phyloP scores from a whole-genome alignment of 768 basidiomycete species.

The Tricholoma furcatifolium region DNA sequence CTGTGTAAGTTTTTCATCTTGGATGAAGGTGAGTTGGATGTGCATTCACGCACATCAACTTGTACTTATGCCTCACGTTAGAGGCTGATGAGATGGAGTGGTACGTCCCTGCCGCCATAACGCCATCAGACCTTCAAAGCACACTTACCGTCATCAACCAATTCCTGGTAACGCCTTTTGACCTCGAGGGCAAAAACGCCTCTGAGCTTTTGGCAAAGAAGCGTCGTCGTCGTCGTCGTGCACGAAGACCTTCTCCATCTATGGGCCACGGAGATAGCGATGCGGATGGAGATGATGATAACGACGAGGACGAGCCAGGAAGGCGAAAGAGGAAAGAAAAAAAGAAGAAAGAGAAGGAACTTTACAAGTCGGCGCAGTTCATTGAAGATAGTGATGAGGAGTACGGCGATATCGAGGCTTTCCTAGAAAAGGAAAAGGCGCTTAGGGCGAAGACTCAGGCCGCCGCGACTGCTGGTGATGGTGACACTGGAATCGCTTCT shows the following conservation, averaged over 20 bases:
- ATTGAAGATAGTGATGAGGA: conserved; percentile 91
- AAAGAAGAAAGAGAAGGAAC: conserved; percentile 54
- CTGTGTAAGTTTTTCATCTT: conserved; percentile 69
- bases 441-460: conserved; percentile 54
- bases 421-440: conserved; percentile 73
- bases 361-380: conserved; percentile 87
- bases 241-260: conserved; percentile 38
- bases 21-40: conserved; percentile 54
- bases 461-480: conserved; percentile 40
- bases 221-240: conserved; percentile 51
- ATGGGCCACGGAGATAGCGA: conserved; percentile 42
- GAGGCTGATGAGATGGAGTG: conserved; percentile 78
- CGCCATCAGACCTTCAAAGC: conserved; percentile 65
- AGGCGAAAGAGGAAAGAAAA: conserved; percentile 63
- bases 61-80: conserved; percentile 18
- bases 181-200: conserved; percentile 76
- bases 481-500: conserved; percentile 19
- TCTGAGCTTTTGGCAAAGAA: conserved; percentile 71
- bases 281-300: conserved; percentile 30
- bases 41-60: background rate
- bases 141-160: conserved; percentile 77
- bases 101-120: conserved; percentile 75
- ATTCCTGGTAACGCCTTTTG: conserved; percentile 79
- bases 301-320: conserved; percentile 27
- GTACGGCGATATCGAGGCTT: conserved; percentile 76